Evolutionary conservation across 139 green algal species (phyloP), one percentile per base, ranked within the genome.

Genomic region (Pleodorina starrii): DNA sequence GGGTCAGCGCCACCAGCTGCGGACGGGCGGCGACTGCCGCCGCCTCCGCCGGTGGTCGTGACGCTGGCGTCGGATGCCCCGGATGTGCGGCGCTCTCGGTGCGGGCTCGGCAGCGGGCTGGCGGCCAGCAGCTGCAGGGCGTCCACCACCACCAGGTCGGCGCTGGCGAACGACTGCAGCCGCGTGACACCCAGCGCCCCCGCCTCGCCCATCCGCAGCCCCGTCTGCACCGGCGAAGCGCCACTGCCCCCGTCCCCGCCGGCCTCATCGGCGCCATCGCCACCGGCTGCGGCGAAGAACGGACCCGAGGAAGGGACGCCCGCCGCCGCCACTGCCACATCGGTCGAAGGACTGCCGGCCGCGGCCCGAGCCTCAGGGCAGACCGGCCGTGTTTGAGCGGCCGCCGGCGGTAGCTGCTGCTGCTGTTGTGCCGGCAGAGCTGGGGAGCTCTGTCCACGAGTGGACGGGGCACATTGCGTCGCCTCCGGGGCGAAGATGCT

Each of bases 91-190:
- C 79, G 79, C 27, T 73, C 78, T 5, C 32, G 32, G 14, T 54
- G 60, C 10, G 81, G 81, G 42, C 81, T 87, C 23, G 29, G 63
- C 43, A 43, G 81, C 32, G 81, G 81, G 29, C 60, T 78, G 42
- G 81, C 81, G 0, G 81, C 81, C 43, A 87, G 81, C 43, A 87
- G 81, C 81, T 87, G 81, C 81, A 87, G 81, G 14, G 81, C 81
- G 10, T 87, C 81, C 60, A 48, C 60, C 29, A 77, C 81, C 54
- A 48, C 81, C 60, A 87, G 43, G 32, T 87, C 81, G 9, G 60
- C 81, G 25, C 60, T 78, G 60, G 81, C 81, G 2, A 87, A 27
- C 14, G 60, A 78, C 27, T 77, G 60, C 29, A 87, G 43, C 6
- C 81, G 81, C 21, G 25, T 66, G n/a, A 43, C n/a, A 11, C 54